A percentile compares a stretch with the other conserved stretches of the same genome.
Evolutionary conservation across 208 protist species (phyloP).

Genomic region (Crithidia expoeki): DNA sequence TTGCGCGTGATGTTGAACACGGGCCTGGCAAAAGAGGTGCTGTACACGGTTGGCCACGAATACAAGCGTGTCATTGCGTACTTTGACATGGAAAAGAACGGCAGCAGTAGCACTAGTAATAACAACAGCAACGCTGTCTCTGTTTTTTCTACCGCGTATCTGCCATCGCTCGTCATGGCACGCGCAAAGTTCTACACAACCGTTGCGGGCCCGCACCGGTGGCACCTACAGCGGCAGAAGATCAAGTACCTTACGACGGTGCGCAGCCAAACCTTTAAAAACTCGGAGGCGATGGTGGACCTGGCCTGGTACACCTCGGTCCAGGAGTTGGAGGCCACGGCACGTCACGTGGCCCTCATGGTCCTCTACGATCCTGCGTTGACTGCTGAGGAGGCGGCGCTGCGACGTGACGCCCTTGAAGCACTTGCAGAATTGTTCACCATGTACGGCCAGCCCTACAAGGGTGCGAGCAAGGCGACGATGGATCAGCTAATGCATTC

Average conservation of each 20-base stretch:
- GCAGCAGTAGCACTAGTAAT: not conserved
- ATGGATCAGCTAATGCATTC: slow-evolving; percentile 83
- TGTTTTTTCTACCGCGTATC: too few species aligned
- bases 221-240: slow-evolving; percentile 39
- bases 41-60: slow-evolving; percentile 66
- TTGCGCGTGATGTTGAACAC: slow-evolving; percentile 57
- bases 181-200: slow-evolving; percentile 29
- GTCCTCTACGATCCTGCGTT: slow-evolving; percentile 62
- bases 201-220: slow-evolving; percentile 49
- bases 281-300: slow-evolving; percentile 80
- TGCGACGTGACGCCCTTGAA: slow-evolving; percentile 59
- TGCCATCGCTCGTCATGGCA: slow-evolving; percentile 7
- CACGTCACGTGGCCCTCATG: slow-evolving; percentile 53
- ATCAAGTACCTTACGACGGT: slow-evolving; percentile 46
- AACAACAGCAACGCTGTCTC: not conserved
- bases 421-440: slow-evolving; percentile 67
- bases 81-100: slow-evolving; percentile 36
- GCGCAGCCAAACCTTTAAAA: slow-evolving; percentile 73
- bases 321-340: slow-evolving; percentile 73
- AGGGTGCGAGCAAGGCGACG: slow-evolving; percentile 73
- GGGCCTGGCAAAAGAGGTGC: slow-evolving; percentile 81
- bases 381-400: slow-evolving; percentile 29
- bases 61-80: slow-evolving; percentile 71
- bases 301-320: slow-evolving; percentile 79
- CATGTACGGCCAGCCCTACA: slow-evolving; percentile 73